Percentiles rank a stretch among this genome's conserved stretches.
These are phyloP conservation scores for Trametes versicolor DNA, from an alignment of 1,284 basidiomycete species.

Conservation along the genomic window DNA sequence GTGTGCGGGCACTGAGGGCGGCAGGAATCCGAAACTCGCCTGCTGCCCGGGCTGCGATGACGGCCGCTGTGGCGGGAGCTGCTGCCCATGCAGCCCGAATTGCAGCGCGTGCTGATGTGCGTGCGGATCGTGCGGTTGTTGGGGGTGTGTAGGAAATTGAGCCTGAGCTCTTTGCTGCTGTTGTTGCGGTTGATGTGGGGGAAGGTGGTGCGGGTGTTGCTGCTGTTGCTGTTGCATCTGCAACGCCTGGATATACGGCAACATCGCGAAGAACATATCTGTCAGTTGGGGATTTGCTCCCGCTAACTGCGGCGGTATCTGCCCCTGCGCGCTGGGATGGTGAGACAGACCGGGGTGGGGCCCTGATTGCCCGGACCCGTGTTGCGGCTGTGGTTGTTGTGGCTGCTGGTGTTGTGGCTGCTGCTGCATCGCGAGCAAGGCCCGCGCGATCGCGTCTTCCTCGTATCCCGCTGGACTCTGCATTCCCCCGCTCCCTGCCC, in stretches of 20 bases:
- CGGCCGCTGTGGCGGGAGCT: slow-evolving; percentile 23
- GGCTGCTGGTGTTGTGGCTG: slow-evolving; percentile 31
- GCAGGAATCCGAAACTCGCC: slow-evolving; percentile 34
- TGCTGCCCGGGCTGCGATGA: slow-evolving; percentile 24
- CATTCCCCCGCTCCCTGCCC: slow-evolving; percentile 22
- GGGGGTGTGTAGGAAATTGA: slow-evolving; percentile 6
- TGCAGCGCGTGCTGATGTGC: slow-evolving; percentile 24
- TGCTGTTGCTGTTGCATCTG: slow-evolving; percentile 38
- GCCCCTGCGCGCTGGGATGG: slow-evolving; percentile 23
- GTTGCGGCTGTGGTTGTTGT: slow-evolving; percentile 14
- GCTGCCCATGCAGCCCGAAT: slow-evolving; percentile 17
- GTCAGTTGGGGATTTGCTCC: slow-evolving; percentile 38
- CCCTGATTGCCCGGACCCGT: slow-evolving; percentile 16
- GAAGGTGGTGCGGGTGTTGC: slow-evolving; percentile 14
- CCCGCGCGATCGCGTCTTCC: slow-evolving; percentile 40
- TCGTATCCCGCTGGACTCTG: slow-evolving; percentile 38
- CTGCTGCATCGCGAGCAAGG: slow-evolving; percentile 41
- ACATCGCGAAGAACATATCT: slow-evolving; percentile 42
- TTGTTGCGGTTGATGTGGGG: slow-evolving; percentile 12
- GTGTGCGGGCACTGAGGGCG: slow-evolving; percentile 21
- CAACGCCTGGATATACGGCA: slow-evolving; percentile 44
- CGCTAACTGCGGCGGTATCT: slow-evolving; percentile 10
- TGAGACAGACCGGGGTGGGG: slow-evolving; percentile 26
- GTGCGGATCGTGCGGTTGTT: slow-evolving; percentile 9
- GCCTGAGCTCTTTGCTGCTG: neutral